Conservation (phyloP, 441 rosid species). For the Erysimum cheiri region DNA sequence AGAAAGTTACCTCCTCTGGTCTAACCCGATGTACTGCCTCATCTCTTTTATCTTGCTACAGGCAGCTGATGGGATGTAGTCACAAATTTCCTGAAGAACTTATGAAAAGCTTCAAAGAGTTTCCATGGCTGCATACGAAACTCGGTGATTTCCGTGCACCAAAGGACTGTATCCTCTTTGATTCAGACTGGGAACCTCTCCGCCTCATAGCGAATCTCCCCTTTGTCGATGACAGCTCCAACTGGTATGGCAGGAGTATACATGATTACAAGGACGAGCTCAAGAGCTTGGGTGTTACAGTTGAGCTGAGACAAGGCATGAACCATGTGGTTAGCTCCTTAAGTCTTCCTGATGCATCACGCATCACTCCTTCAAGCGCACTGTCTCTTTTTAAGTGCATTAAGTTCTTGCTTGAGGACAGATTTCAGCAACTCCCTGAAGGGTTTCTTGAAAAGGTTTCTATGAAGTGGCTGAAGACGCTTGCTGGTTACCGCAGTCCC, state of each 20-base stretch:
- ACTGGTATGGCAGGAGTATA: slow-evolving; percentile 52
- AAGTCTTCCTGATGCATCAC: slow-evolving; percentile 47
- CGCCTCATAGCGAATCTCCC: slow-evolving; percentile 62
- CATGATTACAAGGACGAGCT: slow-evolving; percentile 56
- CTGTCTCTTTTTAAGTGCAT: slow-evolving; percentile 59
- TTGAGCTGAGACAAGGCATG: slow-evolving; percentile 56
- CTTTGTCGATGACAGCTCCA: slow-evolving; percentile 56
- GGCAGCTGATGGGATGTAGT: slow-evolving; percentile 40
- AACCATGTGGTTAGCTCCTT: slow-evolving; percentile 52
- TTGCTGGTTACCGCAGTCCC: slow-evolving; percentile 58
- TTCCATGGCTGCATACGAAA: slow-evolving; percentile 62
- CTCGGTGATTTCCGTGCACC: slow-evolving; percentile 64
- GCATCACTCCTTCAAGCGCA: slow-evolving; percentile 45
- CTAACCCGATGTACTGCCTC: slow-evolving; percentile 47
- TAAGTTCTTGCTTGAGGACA: slow-evolving; percentile 42
- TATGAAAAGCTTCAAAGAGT: slow-evolving; percentile 45
- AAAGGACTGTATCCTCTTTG: slow-evolving; percentile 58
- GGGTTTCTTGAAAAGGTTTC: slow-evolving; percentile 47
- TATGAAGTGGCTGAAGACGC: slow-evolving; percentile 62
- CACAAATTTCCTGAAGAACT: slow-evolving; percentile 46
- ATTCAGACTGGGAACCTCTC: slow-evolving; percentile 62
- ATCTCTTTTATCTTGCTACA: slow-evolving; percentile 58
- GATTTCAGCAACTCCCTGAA: slow-evolving; percentile 34
- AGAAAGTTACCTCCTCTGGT: slow-evolving; percentile 45
- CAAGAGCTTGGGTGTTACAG: slow-evolving; percentile 50